These are phyloP conservation scores for Glebionis coronaria DNA, from an alignment of 129 eudicot species.

Conservation along the genomic window DNA sequence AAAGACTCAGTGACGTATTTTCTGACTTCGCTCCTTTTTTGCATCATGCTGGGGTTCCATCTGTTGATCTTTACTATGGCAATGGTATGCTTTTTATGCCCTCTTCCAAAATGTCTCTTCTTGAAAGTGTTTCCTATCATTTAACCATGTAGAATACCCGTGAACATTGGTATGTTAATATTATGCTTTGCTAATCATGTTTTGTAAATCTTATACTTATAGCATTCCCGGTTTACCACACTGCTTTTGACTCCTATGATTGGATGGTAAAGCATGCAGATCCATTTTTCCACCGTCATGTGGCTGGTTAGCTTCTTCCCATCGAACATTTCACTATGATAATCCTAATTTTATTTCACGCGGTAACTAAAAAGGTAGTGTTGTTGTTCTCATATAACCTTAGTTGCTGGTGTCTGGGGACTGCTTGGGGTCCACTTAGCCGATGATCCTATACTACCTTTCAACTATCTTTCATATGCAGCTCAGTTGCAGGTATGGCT, in stretches of 20 bases:
- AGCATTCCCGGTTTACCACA: constrained; percentile 95
- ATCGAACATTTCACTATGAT: constrained; percentile 12
- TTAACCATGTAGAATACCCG: background rate
- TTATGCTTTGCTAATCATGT: background rate
- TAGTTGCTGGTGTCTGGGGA: constrained; percentile 88
- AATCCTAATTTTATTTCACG: background rate
- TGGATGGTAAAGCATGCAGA: constrained; percentile 86
- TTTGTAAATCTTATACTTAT: constrained; percentile 12
- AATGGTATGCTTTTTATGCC: constrained; percentile 45
- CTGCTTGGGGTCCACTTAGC: constrained; percentile 81
- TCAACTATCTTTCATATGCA: constrained; percentile 74
- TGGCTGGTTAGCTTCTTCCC: constrained; percentile 53
- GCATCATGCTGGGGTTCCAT: constrained; percentile 96
- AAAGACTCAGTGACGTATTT: constrained; percentile 77
- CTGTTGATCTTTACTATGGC: constrained; percentile 79
- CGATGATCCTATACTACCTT: constrained; percentile 78
- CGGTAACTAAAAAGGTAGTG: background rate
- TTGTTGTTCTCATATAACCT: constrained; percentile 3
- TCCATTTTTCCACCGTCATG: constrained; percentile 86
- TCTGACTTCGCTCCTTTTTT: constrained; percentile 95
- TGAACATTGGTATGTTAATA: background rate
- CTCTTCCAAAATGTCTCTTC: background rate
- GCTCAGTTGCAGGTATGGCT: constrained; percentile 60
- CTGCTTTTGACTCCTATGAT: constrained; percentile 88
- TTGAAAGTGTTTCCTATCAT: background rate